These are phyloP conservation scores for Xylaria sp. DNA, from an alignment of 2,329 filamentous ascomycete genomes.

Conservation along the genomic window DNA sequence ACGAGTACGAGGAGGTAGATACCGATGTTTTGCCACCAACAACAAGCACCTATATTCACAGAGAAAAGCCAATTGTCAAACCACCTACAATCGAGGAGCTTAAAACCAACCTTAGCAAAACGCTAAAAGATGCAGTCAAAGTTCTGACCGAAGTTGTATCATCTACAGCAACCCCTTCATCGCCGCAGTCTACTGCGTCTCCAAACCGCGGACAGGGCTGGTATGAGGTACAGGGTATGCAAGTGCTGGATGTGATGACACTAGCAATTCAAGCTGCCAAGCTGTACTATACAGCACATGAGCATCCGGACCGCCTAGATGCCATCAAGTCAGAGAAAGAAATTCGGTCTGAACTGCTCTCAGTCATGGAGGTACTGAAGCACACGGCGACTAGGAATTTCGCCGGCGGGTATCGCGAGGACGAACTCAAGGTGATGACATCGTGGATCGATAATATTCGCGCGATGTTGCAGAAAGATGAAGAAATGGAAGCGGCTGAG, in stretches of 20 bases:
- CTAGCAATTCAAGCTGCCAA: conserved; percentile 95
- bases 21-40: conserved; percentile 93
- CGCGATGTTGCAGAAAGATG: conserved; percentile 79
- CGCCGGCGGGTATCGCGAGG: conserved; percentile 79
- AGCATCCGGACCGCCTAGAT: conserved; percentile 85
- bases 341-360: conserved; percentile 84
- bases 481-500: conserved; percentile 80
- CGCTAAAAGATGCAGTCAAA: conserved; percentile 56
- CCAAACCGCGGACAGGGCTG: conserved; percentile 68
- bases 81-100: conserved; percentile 86
- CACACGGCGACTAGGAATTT: conserved; percentile 91
- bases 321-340: conserved; percentile 88
- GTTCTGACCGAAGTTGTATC: conserved; percentile 72
- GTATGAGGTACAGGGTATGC: conserved; percentile 90
- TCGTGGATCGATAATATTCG: conserved; percentile 84
- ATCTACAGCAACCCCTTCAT: conserved; percentile 22
- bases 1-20: conserved; percentile 73
- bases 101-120: conserved; percentile 67
- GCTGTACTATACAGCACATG: conserved; percentile 94
- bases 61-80: conserved; percentile 82
- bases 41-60: conserved; percentile 92
- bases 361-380: conserved; percentile 90
- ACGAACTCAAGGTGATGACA: conserved; percentile 80
- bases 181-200: conserved; percentile 38
- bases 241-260: conserved; percentile 91